These are phyloP conservation scores for Diplodia seriata DNA, from an alignment of 2,329 filamentous ascomycete genomes.

Conservation along the genomic window DNA sequence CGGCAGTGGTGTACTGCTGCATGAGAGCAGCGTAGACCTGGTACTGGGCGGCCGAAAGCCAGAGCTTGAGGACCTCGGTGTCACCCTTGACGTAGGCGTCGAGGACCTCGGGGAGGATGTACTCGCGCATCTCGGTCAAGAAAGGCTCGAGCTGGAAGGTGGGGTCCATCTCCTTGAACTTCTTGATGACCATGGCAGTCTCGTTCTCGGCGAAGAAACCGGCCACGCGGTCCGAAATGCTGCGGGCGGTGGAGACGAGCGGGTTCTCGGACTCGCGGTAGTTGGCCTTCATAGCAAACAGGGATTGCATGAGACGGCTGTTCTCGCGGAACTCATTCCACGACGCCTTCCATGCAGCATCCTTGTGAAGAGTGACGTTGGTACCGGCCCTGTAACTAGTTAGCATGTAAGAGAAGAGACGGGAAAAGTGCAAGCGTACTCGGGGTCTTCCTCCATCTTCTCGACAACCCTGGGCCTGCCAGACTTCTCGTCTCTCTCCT, in stretches of 20 bases:
- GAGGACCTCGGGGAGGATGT: constrained; percentile 94
- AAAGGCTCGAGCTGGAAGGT: constrained; percentile 95
- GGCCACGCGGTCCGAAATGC: constrained; percentile 89
- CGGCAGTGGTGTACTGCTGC: constrained; percentile 92
- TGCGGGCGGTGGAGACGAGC: constrained; percentile 87
- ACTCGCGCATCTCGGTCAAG: constrained; percentile 92
- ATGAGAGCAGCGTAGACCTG: constrained; percentile 96
- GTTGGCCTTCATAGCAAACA: constrained; percentile 83
- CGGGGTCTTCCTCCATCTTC: constrained; percentile 35
- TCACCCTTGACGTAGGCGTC: constrained; percentile 99
- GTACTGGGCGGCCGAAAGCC: constrained; percentile 95
- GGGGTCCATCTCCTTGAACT: constrained; percentile 95
- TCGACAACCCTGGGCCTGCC: constrained; percentile 46
- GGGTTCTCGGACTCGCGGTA: constrained; percentile 99
- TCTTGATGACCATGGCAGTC: constrained; percentile 96
- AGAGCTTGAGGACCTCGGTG: constrained; percentile 85
- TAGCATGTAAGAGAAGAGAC: constrained; percentile 38
- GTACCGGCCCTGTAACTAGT: constrained; percentile 76
- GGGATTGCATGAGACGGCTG: constrained; percentile 83
- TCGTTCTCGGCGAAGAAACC: constrained; percentile 99
- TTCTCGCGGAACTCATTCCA: constrained; percentile 95
- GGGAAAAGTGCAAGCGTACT: constrained; percentile 66
- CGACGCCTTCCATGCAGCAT: constrained; percentile 97
- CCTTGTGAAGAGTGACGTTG: constrained; percentile 94
- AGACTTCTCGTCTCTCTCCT: constrained; percentile 69